These are phyloP conservation scores for Astragalus glycyphyllos DNA, from an alignment of 306 rosid genomes.

Conservation along the genomic window DNA sequence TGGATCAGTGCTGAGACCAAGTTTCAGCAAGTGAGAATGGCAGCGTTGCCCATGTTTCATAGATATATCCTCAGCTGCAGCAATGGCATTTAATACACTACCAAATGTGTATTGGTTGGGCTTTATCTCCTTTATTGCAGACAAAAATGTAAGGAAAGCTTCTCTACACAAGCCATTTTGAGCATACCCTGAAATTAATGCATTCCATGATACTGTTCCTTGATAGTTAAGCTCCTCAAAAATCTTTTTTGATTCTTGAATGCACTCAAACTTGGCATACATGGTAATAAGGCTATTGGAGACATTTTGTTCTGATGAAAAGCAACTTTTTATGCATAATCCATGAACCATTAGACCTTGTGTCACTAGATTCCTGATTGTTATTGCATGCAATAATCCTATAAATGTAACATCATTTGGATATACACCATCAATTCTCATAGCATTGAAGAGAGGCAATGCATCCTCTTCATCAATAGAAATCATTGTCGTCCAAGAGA, in stretches of 20 bases:
- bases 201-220: slow-evolving; percentile 86
- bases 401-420: slow-evolving; percentile 84
- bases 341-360: slow-evolving; percentile 75
- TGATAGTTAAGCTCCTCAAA: slow-evolving; percentile 70
- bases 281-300: slow-evolving; percentile 86
- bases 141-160: slow-evolving; percentile 65
- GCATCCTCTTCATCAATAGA: slow-evolving; percentile 69
- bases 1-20: slow-evolving; percentile 62
- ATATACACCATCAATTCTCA: slow-evolving; percentile 72
- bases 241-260: slow-evolving; percentile 68
- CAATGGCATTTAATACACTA: slow-evolving; percentile 80
- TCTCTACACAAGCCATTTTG: slow-evolving; percentile 68
- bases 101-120: slow-evolving; percentile 88
- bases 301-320: slow-evolving; percentile 57
- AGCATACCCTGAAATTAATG: slow-evolving; percentile 85
- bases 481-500: slow-evolving; percentile 88
- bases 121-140: slow-evolving; percentile 57
- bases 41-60: slow-evolving; percentile 73
- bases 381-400: slow-evolving; percentile 72
- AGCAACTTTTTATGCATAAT: slow-evolving; percentile 60
- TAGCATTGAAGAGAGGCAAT: slow-evolving; percentile 59
- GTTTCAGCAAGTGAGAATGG: slow-evolving; percentile 69
- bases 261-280: slow-evolving; percentile 75
- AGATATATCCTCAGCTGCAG: slow-evolving; percentile 75
- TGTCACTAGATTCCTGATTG: slow-evolving; percentile 55